Evolutionary conservation across 1,284 basidiomycete species (phyloP), one percentile per base, ranked within the genome.

Genomic region (Puccinia triticina): DNA sequence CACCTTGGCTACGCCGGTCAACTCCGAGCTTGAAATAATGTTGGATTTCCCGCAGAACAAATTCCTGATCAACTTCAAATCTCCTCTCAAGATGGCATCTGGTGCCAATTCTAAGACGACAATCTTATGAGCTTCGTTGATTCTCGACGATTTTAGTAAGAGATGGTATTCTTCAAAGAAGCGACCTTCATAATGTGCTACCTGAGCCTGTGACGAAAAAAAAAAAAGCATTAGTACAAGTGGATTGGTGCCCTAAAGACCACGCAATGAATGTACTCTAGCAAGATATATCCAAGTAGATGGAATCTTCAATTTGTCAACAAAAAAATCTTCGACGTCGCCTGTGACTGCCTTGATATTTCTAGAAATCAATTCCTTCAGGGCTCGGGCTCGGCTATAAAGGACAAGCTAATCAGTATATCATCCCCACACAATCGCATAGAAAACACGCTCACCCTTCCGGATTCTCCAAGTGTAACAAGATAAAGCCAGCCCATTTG

Each of bases 271-370:
- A 59, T 87, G 53, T 83, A 94, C 94, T 89, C 93, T 92, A 12
- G 95, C 93, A 86, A 95, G 93, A 83, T 93, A 91, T 37, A 98
- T 89, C 96, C 96, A 99, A 4, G 90, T 88, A 67, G 90, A 87
- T 0, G 97, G 97, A 66, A 99, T 90, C 84, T 91, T 91, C 32
- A 98, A 88, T 84, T 91, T 93, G 3, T 92, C 91, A 7, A 91
- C 89, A 26, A 98, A 88, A 82, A 94, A 94, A 3, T 90, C 89
- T 23, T 90, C 90, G 85, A 90, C 90, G 89, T 92, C 93, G 40
- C 92, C 90, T 83, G 92, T 90, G 10, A 95, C 87, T 46, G 89
- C 89, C 11, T 90, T 88, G 0, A 92, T 93, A 59, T 93, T 92
- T 10, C 95, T 91, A 37, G 90, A 89, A 0, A 99, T 88, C 29